Evolutionary conservation across 2,329 filamentous ascomycete species (phyloP).

Genomic region (Aspergillus awamori): DNA sequence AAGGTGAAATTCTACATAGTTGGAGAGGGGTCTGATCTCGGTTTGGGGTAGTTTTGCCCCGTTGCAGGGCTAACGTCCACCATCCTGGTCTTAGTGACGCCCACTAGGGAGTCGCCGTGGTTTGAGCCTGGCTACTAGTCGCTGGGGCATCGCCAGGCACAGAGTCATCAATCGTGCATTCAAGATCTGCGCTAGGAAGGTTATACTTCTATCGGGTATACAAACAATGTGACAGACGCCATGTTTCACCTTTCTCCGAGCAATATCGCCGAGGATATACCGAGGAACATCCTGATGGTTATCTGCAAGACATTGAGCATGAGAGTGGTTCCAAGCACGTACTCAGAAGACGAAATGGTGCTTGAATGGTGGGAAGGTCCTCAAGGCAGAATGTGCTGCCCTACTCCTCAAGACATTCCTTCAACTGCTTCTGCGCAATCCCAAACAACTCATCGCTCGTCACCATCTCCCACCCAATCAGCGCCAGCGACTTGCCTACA

Average conservation of each 20-base stretch:
- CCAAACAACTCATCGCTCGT: conserved; percentile 28
- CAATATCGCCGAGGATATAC: background rate
- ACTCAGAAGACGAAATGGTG: too few relatives aligned
- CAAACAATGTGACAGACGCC: background rate
- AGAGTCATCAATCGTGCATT: background rate
- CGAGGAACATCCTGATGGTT: background rate
- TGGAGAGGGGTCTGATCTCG: background rate
- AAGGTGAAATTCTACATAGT: background rate
- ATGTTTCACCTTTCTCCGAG: background rate
- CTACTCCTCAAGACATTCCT: conserved; percentile 26
- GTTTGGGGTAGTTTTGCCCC: background rate
- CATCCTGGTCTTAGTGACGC: background rate
- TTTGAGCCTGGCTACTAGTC: background rate
- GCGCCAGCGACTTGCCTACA: conserved; percentile 52
- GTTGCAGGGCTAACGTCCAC: background rate
- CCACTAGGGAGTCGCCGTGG: background rate
- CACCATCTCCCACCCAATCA: conserved; percentile 39
- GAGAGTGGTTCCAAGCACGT: too few relatives aligned
- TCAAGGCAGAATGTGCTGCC: background rate
- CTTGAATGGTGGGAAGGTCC: background rate
- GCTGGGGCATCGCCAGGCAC: too few relatives aligned
- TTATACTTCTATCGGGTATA: background rate
- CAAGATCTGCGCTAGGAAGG: background rate
- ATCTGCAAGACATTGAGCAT: too few relatives aligned
- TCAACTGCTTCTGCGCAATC: conserved; percentile 30